These are phyloP conservation scores for Trametopsis cervina DNA, from an alignment of 768 basidiomycete species.

Conservation along the genomic window DNA sequence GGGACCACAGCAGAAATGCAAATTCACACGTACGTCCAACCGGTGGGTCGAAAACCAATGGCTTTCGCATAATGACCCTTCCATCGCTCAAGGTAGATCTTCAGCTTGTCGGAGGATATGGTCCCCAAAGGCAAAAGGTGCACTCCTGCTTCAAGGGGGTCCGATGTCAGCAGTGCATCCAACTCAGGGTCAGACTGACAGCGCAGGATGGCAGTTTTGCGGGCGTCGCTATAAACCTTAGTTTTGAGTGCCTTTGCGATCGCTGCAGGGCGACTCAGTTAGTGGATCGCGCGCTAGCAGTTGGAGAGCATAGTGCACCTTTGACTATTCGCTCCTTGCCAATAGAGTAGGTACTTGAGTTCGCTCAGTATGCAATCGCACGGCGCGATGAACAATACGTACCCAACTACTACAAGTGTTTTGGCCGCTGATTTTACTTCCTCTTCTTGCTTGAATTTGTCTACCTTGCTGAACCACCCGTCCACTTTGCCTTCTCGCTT, in stretches of 20 bases:
- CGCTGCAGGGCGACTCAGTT: constrained; percentile 42
- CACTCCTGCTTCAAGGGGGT: constrained; percentile 72
- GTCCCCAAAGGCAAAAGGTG: constrained; percentile 79
- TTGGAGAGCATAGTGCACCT: constrained; percentile 38
- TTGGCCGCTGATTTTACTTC: constrained; percentile 30
- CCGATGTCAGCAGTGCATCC: constrained; percentile 63
- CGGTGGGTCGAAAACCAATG: constrained; percentile 88
- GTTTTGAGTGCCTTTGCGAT: constrained; percentile 76
- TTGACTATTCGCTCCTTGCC: constrained; percentile 98
- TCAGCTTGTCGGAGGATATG: constrained; percentile 72
- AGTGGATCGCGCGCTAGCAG: too few relatives aligned
- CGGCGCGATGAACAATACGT: constrained; percentile 13
- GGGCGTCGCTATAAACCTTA: constrained; percentile 84
- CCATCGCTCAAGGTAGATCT: constrained; percentile 68
- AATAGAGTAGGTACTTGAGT: constrained; percentile 82
- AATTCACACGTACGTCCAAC: constrained; percentile 77
- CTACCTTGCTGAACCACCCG: constrained; percentile 38
- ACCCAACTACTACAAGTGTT: constrained; percentile 71
- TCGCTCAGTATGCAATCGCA: neutral
- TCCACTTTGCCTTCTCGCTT: constrained; percentile 32
- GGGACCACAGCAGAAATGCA: neutral
- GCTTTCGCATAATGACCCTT: constrained; percentile 63
- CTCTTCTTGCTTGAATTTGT: constrained; percentile 25
- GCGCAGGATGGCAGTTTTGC: constrained; percentile 75
- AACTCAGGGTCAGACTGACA: constrained; percentile 85